These are phyloP conservation scores for Mycogone perniciosa DNA, from an alignment of 2,329 filamentous ascomycete species.

Conservation along the genomic window DNA sequence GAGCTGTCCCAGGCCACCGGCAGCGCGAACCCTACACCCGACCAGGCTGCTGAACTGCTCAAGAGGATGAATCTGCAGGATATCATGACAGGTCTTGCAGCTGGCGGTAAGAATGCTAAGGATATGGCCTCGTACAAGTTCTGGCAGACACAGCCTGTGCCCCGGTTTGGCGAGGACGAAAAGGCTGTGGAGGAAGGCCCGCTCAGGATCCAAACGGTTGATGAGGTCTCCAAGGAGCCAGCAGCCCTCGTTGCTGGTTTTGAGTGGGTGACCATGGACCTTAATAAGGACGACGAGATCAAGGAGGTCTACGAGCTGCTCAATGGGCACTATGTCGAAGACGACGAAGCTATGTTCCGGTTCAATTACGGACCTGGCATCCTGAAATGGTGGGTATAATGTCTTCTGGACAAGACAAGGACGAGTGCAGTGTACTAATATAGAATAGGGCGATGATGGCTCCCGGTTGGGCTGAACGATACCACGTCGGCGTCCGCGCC, in stretches of 20 bases:
- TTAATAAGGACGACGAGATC: conserved; percentile 70
- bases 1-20: conserved; percentile 39
- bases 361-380: conserved; percentile 93
- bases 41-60: conserved; percentile 45
- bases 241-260: conserved; percentile 73
- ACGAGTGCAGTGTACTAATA: neutral
- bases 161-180: conserved; percentile 62
- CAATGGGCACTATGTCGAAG: conserved; percentile 93
- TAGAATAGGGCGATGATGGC: conserved; percentile 78
- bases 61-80: conserved; percentile 62
- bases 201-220: conserved; percentile 71
- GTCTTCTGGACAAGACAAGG: neutral
- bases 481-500: conserved; percentile 91
- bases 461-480: conserved; percentile 87
- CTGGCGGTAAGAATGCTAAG: conserved; percentile 82
- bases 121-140: conserved; percentile 98
- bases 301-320: conserved; percentile 89
- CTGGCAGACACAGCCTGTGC: conserved; percentile 96
- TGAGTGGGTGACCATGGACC: conserved; percentile 88
- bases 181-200: conserved; percentile 67
- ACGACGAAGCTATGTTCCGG: conserved; percentile 93
- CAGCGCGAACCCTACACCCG: conserved; percentile 30
- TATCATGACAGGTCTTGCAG: conserved; percentile 67
- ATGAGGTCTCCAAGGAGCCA: conserved; percentile 72
- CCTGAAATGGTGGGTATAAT: conserved; percentile 65